A percentile compares a stretch with the other conserved stretches of the same genome.
These are phyloP conservation scores for Solanum rostratum DNA, from an alignment of 257 asterid genomes.

Conservation along the genomic window DNA sequence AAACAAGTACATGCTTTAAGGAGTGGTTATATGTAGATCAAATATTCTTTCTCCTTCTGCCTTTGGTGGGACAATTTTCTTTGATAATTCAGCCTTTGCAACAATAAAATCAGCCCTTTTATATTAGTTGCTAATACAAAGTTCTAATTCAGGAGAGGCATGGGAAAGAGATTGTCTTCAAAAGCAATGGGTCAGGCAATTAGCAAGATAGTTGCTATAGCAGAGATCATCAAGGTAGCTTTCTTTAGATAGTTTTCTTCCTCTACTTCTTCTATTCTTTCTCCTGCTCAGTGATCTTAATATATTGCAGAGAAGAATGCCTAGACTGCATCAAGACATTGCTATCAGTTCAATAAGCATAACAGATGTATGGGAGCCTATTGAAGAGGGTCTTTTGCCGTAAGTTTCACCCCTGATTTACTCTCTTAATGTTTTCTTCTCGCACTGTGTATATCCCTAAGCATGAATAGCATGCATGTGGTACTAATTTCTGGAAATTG, in stretches of 20 bases:
- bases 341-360: slow-evolving; percentile 82
- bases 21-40: background rate
- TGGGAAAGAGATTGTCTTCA: slow-evolving; percentile 65
- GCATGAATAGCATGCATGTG: background rate
- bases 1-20: background rate
- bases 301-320: slow-evolving; percentile 58
- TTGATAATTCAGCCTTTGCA: background rate
- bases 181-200: slow-evolving; percentile 96
- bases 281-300: background rate
- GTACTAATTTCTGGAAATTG: background rate
- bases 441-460: background rate
- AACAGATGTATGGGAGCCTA: slow-evolving; percentile 86
- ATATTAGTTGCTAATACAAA: background rate
- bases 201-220: slow-evolving; percentile 74
- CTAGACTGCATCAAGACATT: slow-evolving; percentile 75
- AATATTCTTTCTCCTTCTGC: background rate
- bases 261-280: background rate
- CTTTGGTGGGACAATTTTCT: background rate
- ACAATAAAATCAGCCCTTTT: background rate
- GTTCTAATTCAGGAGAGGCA: slow-evolving; percentile 44
- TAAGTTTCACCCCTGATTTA: slow-evolving; percentile 17
- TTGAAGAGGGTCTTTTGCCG: slow-evolving; percentile 97
- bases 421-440: background rate
- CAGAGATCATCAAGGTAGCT: slow-evolving; percentile 73
- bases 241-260: background rate